A percentile compares a stretch with the other conserved stretches of the same genome.
Conservation (phyloP, 495 filamentous ascomycete species). For the Echria macrotheca region DNA sequence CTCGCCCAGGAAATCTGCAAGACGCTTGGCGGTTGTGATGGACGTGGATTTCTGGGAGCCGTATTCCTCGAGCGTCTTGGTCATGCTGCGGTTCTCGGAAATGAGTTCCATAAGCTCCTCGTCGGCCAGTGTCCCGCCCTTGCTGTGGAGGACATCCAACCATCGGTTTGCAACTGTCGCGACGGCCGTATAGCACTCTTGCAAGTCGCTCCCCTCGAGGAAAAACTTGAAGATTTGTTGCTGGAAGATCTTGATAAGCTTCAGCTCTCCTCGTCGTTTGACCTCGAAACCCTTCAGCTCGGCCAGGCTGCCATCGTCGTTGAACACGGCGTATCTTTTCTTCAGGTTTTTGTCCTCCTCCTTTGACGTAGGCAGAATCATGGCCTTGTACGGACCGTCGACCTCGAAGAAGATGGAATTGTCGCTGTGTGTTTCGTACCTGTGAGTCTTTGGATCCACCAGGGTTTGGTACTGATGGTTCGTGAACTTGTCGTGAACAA, state of each 20-base stretch:
- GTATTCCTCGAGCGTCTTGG: conserved; percentile 93
- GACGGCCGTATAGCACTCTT: conserved; percentile 85
- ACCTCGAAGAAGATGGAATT: conserved; percentile 99
- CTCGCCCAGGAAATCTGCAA: conserved; percentile 94
- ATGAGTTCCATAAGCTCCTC: conserved; percentile 98
- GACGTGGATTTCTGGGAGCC: conserved; percentile 93
- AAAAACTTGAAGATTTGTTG: conserved; percentile 99
- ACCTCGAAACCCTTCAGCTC: conserved; percentile 98
- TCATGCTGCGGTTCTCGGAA: conserved; percentile 97
- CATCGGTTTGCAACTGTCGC: conserved; percentile 94
- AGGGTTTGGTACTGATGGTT: conserved; percentile 96
- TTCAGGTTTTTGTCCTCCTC: conserved; percentile 99
- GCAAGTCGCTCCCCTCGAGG: conserved; percentile 77
- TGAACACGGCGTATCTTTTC: conserved; percentile 98
- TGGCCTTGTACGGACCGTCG: conserved; percentile 93
- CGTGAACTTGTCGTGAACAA: conserved; percentile 91
- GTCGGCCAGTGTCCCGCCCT: conserved; percentile 81
- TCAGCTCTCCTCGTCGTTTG: conserved; percentile 95
- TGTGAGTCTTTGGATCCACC: conserved; percentile 69
- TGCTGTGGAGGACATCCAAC: conserved; percentile 87
- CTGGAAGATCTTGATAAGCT: conserved; percentile 99
- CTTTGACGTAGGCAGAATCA: conserved; percentile 95
- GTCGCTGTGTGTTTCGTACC: conserved; percentile 92
- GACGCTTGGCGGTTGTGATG: conserved; percentile 92
- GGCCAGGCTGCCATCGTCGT: conserved; percentile 93